Conservation (phyloP, 345 rosid genomes). For the Corymbia maculata region DNA sequence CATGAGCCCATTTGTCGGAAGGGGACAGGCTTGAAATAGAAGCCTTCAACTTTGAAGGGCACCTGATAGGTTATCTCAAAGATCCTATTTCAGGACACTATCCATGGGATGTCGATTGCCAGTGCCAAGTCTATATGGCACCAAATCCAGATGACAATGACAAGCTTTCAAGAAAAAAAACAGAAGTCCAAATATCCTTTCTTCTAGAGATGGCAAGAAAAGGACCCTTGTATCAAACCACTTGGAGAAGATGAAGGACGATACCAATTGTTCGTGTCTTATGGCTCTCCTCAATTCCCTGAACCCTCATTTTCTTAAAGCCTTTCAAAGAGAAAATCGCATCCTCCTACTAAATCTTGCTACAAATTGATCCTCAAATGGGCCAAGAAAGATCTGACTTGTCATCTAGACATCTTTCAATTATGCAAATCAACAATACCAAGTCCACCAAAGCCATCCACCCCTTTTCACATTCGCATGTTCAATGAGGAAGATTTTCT, state of each 20-base stretch:
- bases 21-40: background rate
- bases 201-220: too few species aligned
- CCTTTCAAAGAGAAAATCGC: background rate
- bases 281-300: background rate
- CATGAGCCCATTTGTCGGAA: background rate
- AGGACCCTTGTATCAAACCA: background rate
- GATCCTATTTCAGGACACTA: background rate
- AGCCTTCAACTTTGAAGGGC: background rate
- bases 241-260: background rate
- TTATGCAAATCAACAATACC: background rate
- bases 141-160: fast-evolving
- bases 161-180: background rate
- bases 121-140: background rate
- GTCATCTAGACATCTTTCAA: background rate
- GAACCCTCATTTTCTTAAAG: too few species aligned
- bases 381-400: background rate
- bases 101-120: background rate
- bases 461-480: background rate
- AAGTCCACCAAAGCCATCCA: too few species aligned
- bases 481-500: background rate
- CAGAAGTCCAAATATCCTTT: background rate
- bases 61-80: too few species aligned
- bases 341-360: background rate
- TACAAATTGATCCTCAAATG: background rate
- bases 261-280: background rate